Evolutionary conservation across 495 filamentous ascomycete species (phyloP).

Genomic region (Rostrohypoxylon terebratum): DNA sequence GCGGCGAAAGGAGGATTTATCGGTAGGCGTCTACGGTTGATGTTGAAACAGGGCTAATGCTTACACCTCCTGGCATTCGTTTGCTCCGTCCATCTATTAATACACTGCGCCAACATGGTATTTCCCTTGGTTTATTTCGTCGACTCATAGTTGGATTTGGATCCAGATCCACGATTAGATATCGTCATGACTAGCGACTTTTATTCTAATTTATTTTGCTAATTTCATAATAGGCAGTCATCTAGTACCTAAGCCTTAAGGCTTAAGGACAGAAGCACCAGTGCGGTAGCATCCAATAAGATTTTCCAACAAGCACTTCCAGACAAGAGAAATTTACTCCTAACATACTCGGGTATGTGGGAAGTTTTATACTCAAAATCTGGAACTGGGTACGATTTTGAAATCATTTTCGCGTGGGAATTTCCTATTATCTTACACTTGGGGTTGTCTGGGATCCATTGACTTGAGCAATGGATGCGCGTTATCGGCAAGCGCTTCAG

Average conservation of each 20-base stretch:
- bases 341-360: no score
- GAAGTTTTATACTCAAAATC: no score
- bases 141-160: no score
- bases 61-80: slow-evolving; percentile 3
- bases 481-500: no score
- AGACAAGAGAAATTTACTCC: background rate
- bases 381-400: no score
- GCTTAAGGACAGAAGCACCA: background rate
- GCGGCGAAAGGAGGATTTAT: background rate
- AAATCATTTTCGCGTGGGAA: no score
- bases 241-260: background rate
- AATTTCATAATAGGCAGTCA: background rate
- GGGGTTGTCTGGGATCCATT: no score
- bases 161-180: background rate
- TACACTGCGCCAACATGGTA: background rate
- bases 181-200: background rate
- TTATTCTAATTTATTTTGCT: background rate
- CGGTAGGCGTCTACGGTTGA: background rate
- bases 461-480: no score
- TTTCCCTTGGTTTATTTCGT: background rate
- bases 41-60: background rate
- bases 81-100: background rate
- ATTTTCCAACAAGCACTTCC: background rate
- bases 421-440: no score
- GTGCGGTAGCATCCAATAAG: background rate